Evolutionary conservation across 495 filamentous ascomycete species (phyloP), one percentile per base, ranked within the genome.

Genomic region (Durotheca rogersii): DNA sequence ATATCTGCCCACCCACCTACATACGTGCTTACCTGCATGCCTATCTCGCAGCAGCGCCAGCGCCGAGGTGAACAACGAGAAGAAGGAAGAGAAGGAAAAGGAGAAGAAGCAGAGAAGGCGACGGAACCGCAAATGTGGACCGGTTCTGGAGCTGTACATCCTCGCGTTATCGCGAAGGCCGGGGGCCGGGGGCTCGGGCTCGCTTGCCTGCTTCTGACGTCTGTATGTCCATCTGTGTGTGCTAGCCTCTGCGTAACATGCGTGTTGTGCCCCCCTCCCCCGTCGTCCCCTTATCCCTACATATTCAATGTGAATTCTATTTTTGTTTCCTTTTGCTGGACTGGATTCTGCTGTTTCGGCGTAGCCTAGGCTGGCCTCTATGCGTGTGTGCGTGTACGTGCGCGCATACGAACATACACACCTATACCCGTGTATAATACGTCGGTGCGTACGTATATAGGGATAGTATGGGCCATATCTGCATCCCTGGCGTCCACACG

Each of bases 341-440:
- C 23, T 27, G 4, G 9, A 27, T 4, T 27, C 4, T 9, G 35
- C 35, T 30, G 14, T 50, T 59, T 53, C 37, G 29, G 50, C 43
- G 35, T 21, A 39, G 37, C 44, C 41, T 41, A 53, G 49, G 43
- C 20, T 32, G 34, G 44, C 17, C 40, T 39, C 38, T 31, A 30
- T 31, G 16, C 19, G 25, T 34, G 35, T 41, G 45, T 19, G 38
- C 41, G 45, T 37, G 40, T 29, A 57, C 41, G 30, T 47, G 52
- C 25, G 35, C 47, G 47, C 38, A 51, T 18, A 44, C 29, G 33
- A 21, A 38, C 15, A 47, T 35, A 44, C 32, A 37, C 20, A 40
- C 25, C 34, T 29, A 36, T 14, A 36, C 30, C n/a, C n/a, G n/a
- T n/a, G n/a, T n/a, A n/a, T n/a, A n/a, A 27, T 27, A 41, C 12